Evolutionary conservation across 192 early-diverging fungal species (phyloP), one percentile per base, ranked within the genome.

Genomic region (Chytriomyces sp.): DNA sequence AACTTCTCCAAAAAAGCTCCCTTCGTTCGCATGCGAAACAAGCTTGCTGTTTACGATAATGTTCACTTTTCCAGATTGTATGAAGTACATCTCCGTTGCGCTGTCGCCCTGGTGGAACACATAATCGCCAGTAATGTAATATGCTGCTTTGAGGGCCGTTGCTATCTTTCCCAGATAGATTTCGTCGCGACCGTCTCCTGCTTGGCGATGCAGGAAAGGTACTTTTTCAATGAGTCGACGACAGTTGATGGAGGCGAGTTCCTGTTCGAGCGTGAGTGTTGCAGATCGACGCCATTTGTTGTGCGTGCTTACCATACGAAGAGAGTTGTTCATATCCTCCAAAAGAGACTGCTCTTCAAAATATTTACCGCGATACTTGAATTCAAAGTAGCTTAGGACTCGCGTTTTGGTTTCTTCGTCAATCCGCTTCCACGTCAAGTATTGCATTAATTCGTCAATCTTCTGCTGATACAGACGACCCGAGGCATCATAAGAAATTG

Each of bases 381-480:
- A 38, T 26, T 76, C 72, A 39, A 59, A 77, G 39, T 77, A 77
- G n/a, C 58, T 12, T 5, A 63, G 52, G 52, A 77, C 30, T 52
- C 56, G 54, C 5, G 19, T 5, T 32, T 58, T 32, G 5, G 67
- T 66, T 28, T 77, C 34, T 4, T 28, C 37, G 36, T 39, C 30
- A 30, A 77, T 59, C 5, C 60, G 10, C 53, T 77, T 77, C 64
- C 61, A 64, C 25, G 7, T 54, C 76, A 77, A 31, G 39, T 77
- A 77, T 7, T 77, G 75, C 32, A 22, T 49, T 5, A 77, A 33
- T 52, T 77, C 76, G 39, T 77, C 76, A 14, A 77, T 72, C 32
- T 78, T 78, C 39, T 75, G 73, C 32, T 44, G 30, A 32, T 68
- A 75, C 12, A 75, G 32, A 39, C 64, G 40, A 12, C 59, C 73